Evolutionary conservation across 805 yeast species (phyloP), one percentile per base, ranked within the genome.

Genomic region (Candida coleopterorum): DNA sequence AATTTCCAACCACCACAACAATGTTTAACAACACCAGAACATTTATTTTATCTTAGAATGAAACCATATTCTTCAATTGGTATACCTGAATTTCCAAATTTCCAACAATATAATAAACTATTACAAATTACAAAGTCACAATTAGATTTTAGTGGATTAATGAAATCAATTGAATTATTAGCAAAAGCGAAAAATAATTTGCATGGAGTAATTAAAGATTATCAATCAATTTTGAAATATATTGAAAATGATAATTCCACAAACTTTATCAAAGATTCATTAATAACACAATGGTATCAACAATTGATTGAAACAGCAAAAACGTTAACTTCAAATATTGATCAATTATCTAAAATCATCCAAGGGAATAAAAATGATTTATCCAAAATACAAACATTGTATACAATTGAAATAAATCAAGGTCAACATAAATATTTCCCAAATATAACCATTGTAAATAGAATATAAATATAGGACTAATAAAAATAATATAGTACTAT

Each of bases 1-100:
- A 49, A 49, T 29, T 52, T 47, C 54, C 18, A 53, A 46, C 36
- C 44, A 37, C 39, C 62, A 43, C 40, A 45, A 45, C 42, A 52
- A 52, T 38, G 45, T 42, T 34, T 48, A 9, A 48, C 58, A 5
- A 37, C 45, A 9, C 41, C 48, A 24, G 60, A 62, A 34, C 39
- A 41, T 27, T 41, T 61, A 15, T 63, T 46, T 36, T 44, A 53
- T 9, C 60, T 87, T 31, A 74, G 95, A 46, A 71, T 86, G 74
- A 87, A 86, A 54, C 79, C 93, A 4, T 85, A 83, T 62, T 74
- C 81, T 16, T 74, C 87, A 0, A 81, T 88, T 15, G 95, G 94
- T 0, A 77, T 78, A 9, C 96, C 96, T 1, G 71, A 68, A 20
- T 49, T 76, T 28, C 88, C 90, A 3, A 52, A 65, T 0, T 79